phyloP scores from a whole-genome alignment of 2,329 filamentous ascomycete genomes.

The Delphinella strobiligena region DNA sequence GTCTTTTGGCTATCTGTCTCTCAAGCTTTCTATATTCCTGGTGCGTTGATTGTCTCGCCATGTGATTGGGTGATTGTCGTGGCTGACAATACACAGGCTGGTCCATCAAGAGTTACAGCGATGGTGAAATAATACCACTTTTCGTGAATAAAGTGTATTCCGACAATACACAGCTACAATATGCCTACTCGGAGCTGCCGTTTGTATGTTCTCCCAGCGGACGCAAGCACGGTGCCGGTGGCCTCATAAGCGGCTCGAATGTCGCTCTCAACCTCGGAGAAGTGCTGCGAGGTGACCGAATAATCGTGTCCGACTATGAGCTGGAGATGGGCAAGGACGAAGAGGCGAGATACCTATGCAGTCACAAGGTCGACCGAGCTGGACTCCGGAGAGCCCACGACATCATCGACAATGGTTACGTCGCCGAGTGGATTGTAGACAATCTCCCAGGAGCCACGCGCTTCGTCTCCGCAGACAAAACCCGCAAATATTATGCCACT shows the following conservation, averaged over 20 bases:
- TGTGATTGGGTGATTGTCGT: conserved; percentile 8
- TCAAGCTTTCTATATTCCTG: conserved; percentile 74
- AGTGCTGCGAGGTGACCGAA: conserved; percentile 75
- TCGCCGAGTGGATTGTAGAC: conserved; percentile 90
- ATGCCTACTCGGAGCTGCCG: conserved; percentile 78
- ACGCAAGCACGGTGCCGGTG: conserved; percentile 49
- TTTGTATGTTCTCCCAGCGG: conserved; percentile 76
- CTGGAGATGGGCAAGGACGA: conserved; percentile 65
- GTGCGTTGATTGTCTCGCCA: conserved; percentile 33
- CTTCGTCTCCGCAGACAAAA: conserved; percentile 77
- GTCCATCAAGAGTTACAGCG: conserved; percentile 68
- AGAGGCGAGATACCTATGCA: conserved; percentile 62
- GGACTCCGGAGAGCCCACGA: conserved; percentile 58
- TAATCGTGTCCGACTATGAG: conserved; percentile 74
- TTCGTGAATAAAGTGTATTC: conserved; percentile 88
- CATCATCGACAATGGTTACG: conserved; percentile 65
- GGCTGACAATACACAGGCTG: conserved; percentile 44
- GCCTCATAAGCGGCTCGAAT: conserved; percentile 62
- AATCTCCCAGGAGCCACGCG: conserved; percentile 81
- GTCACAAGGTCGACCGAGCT: conserved; percentile 48
- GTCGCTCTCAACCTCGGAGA: conserved; percentile 77
- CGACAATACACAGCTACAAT: conserved; percentile 80
- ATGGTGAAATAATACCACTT: conserved; percentile 68
- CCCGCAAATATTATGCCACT: conserved; percentile 74
- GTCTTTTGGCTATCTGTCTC: conserved; percentile 36